phyloP scores from a whole-genome alignment of 225 moss, liverwort and hornwort species.

The Neckera pumila region DNA sequence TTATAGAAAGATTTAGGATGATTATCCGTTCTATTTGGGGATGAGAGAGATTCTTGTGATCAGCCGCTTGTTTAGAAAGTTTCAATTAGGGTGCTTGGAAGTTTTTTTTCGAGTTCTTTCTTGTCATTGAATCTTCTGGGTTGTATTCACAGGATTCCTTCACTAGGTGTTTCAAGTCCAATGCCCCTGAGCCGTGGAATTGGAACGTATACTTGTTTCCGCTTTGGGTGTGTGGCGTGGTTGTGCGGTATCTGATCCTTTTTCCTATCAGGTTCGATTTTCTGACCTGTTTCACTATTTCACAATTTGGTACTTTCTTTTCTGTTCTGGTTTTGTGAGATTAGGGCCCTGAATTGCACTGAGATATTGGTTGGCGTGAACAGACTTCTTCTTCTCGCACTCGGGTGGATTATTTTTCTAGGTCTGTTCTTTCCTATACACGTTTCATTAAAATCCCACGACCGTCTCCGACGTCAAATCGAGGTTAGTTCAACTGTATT shows the following conservation, averaged over 20 bases:
- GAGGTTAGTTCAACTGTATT: constrained; percentile 49
- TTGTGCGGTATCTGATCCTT: constrained; percentile 72
- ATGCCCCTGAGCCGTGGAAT: constrained; percentile 93
- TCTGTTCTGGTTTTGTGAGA: not conserved
- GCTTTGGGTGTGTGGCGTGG: constrained; percentile 71
- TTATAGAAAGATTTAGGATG: not conserved
- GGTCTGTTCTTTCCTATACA: constrained; percentile 84
- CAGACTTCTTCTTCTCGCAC: constrained; percentile 66
- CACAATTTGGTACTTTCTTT: not conserved
- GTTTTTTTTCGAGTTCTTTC: not conserved
- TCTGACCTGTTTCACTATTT: not conserved
- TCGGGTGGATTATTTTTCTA: constrained; percentile 87
- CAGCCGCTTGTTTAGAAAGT: not conserved
- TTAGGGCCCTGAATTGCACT: not conserved
- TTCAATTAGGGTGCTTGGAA: not conserved
- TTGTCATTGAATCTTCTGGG: not conserved
- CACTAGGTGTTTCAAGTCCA: constrained; percentile 93
- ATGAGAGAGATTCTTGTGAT: not conserved
- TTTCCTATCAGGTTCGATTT: constrained; percentile 67
- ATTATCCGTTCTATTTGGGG: not conserved
- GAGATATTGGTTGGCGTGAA: constrained; percentile 2
- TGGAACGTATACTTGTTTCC: constrained; percentile 94
- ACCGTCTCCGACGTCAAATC: constrained; percentile 53
- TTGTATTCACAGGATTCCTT: constrained; percentile 64
- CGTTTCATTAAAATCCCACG: constrained; percentile 49